A percentile compares a stretch with the other conserved stretches of the same genome.
These are phyloP conservation scores for Globisporangium mamillatum DNA, from an alignment of 352 stramenopile genomes.

Conservation along the genomic window DNA sequence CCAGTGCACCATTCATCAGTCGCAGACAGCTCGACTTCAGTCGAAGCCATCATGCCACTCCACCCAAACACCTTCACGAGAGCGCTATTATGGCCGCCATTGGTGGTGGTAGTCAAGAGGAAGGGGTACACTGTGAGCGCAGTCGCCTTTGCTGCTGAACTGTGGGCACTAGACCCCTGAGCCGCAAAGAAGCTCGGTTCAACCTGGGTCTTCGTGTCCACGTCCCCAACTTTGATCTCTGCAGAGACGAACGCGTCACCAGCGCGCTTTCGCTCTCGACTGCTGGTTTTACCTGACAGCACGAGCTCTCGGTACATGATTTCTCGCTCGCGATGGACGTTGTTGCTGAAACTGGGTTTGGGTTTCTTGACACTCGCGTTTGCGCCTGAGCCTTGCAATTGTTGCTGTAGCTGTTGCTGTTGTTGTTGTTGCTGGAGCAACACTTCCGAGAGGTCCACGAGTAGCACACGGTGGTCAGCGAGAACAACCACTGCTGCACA, in stretches of 20 bases:
- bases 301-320: slow-evolving; percentile 37
- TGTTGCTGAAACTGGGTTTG: slow-evolving; percentile 7
- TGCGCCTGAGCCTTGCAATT: background rate
- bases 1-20: slow-evolving; percentile 38
- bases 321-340: slow-evolving; percentile 16
- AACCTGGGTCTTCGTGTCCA: slow-evolving; percentile 16
- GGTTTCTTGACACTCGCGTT: slow-evolving; percentile 15
- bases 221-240: background rate
- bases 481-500: slow-evolving; percentile 28
- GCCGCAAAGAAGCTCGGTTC: slow-evolving; percentile 14
- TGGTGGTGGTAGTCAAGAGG: slow-evolving; percentile 3
- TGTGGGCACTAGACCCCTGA: background rate
- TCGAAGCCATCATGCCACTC: slow-evolving; percentile 20
- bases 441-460: slow-evolving; percentile 36
- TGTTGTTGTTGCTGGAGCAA: background rate
- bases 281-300: slow-evolving; percentile 16
- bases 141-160: background rate
- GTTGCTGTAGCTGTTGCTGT: background rate
- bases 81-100: background rate
- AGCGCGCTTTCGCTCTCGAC: slow-evolving; percentile 15
- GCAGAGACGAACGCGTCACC: background rate
- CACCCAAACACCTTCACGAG: slow-evolving; percentile 39
- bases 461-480: slow-evolving; percentile 26
- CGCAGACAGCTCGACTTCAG: slow-evolving; percentile 22
- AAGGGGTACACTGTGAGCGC: slow-evolving; percentile 16